Evolutionary conservation across 345 rosid species (phyloP).

Genomic region (Erysimum cheiranthoides): DNA sequence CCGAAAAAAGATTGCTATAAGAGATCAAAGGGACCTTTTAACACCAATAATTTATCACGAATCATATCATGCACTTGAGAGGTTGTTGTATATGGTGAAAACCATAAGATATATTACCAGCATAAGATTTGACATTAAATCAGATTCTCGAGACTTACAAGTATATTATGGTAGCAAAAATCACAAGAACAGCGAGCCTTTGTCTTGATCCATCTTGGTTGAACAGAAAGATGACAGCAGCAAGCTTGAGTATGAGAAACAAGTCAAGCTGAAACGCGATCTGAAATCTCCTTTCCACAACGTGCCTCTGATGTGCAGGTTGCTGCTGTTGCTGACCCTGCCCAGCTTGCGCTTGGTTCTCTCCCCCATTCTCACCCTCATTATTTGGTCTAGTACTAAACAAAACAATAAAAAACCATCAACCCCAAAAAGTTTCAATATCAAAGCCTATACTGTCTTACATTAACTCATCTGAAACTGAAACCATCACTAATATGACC

Average conservation of each 20-base stretch:
- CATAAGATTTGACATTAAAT: background rate
- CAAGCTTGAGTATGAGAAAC: constrained; percentile 89
- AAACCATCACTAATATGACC: background rate
- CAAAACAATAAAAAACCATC: constrained; percentile 14
- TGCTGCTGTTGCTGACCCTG: constrained; percentile 78
- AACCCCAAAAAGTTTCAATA: background rate
- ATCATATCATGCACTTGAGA: constrained; percentile 6
- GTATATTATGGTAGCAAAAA: constrained; percentile 84
- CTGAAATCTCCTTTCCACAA: constrained; percentile 85
- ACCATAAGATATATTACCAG: background rate
- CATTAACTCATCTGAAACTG: background rate
- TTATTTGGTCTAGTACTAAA: constrained; percentile 42
- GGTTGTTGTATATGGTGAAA: background rate
- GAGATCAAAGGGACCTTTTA: background rate
- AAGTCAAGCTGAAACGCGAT: constrained; percentile 93
- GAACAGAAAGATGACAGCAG: constrained; percentile 89
- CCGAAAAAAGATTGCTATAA: background rate
- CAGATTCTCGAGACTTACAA: constrained; percentile 62
- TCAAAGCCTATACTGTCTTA: background rate
- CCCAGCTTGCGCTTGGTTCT: constrained; percentile 45
- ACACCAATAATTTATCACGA: background rate
- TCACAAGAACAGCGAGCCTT: constrained; percentile 80
- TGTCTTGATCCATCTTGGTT: constrained; percentile 99
- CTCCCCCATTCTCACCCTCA: constrained; percentile 40
- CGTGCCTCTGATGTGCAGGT: constrained; percentile 72